Conservation (phyloP, 2,329 filamentous ascomycete species). For the Lasiodiplodia hormozganensis region DNA sequence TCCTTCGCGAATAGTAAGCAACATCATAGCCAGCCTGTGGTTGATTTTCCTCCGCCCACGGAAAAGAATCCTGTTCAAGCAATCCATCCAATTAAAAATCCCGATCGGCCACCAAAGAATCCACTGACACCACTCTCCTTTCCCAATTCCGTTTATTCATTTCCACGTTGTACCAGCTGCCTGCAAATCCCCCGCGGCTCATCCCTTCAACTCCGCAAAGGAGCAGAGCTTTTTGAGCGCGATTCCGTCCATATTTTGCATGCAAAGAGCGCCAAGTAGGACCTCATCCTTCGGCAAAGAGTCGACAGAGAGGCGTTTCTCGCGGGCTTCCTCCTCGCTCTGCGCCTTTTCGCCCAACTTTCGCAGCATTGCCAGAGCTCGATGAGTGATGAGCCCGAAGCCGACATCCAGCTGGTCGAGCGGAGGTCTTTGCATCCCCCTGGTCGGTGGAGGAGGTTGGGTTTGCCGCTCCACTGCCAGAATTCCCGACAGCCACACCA, state of each 20-base stretch:
- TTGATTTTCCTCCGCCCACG: background rate
- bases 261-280: constrained; percentile 55
- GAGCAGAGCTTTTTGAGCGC: constrained; percentile 51
- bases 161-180: constrained; percentile 5
- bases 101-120: constrained; percentile 3
- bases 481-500: constrained; percentile 77
- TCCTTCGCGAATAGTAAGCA: background rate
- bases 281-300: constrained; percentile 53
- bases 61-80: background rate
- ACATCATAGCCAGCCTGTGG: background rate
- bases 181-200: background rate
- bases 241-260: constrained; percentile 51
- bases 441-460: constrained; percentile 30
- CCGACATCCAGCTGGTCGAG: constrained; percentile 45
- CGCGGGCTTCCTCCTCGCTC: constrained; percentile 40
- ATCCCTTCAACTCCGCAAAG: constrained; percentile 45
- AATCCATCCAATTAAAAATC: constrained; percentile 13
- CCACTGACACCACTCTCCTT: background rate
- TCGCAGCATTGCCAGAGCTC: constrained; percentile 55
- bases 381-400: constrained; percentile 51
- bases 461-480: constrained; percentile 51
- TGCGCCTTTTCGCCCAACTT: constrained; percentile 54
- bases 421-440: constrained; percentile 35
- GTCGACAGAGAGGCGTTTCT: constrained; percentile 35
- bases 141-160: constrained; percentile 10